A percentile compares a stretch with the other conserved stretches of the same genome.
Conservation (phyloP, 1,284 basidiomycete species). For the Lignosus rhinocerotis region DNA sequence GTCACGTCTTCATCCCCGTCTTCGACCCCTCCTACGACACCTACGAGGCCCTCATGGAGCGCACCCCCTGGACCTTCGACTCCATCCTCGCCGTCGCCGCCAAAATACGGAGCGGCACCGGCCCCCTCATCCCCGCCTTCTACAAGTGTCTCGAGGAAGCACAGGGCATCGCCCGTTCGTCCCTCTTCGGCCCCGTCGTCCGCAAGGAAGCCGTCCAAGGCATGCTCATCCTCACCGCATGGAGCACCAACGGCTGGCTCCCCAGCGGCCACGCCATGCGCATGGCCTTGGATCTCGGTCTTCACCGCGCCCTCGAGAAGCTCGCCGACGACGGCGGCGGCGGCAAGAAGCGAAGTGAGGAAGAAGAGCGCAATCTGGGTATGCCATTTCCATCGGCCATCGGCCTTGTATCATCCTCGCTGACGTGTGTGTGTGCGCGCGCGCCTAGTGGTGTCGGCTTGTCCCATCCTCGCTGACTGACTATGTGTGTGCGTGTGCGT, state of each 20-base stretch:
- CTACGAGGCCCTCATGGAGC: constrained; percentile 85
- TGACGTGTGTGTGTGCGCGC: constrained; percentile 11
- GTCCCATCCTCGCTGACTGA: too few relatives aligned
- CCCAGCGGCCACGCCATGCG: constrained; percentile 91
- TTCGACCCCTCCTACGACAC: constrained; percentile 91
- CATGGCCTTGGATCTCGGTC: constrained; percentile 90
- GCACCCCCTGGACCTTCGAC: constrained; percentile 92
- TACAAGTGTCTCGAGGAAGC: constrained; percentile 92
- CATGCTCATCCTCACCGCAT: constrained; percentile 85
- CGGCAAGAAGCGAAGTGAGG: constrained; percentile 64
- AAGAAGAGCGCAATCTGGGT: constrained; percentile 88
- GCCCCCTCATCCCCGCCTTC: constrained; percentile 80
- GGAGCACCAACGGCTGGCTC: constrained; percentile 94
- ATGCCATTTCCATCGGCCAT: too few relatives aligned
- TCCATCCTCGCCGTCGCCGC: constrained; percentile 88
- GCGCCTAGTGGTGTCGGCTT: too few relatives aligned
- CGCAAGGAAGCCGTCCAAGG: constrained; percentile 94
- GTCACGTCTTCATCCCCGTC: constrained; percentile 91
- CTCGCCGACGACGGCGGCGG: constrained; percentile 70
- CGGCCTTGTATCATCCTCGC: too few relatives aligned
- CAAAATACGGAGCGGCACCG: constrained; percentile 89
- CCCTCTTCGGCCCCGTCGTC: constrained; percentile 89
- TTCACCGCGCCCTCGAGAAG: constrained; percentile 89
- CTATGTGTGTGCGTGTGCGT: too few relatives aligned
- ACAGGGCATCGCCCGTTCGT: constrained; percentile 90